phyloP scores from a whole-genome alignment of 2,329 filamentous ascomycete genomes.

The Penicillium sp. region DNA sequence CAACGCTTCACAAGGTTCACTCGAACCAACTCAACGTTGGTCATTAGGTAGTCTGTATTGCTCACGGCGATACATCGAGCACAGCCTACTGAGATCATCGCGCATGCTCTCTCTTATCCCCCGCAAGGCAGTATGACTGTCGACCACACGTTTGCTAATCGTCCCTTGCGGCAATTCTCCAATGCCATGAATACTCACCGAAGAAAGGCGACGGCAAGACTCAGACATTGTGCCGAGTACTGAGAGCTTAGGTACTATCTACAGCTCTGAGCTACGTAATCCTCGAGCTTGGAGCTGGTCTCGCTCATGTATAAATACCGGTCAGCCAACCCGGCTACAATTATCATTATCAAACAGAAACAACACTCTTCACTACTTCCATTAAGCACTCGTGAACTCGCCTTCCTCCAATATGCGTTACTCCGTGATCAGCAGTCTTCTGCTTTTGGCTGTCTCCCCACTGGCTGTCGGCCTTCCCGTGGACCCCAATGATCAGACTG shows the following conservation, averaged over 20 bases:
- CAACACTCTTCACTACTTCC: background rate
- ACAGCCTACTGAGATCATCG: conserved; percentile 15
- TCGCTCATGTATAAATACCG: conserved; percentile 19
- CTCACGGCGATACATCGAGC: conserved; percentile 4
- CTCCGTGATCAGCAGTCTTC: conserved; percentile 19
- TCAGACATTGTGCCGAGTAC: conserved; percentile 11
- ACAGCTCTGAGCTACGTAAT: conserved; percentile 10
- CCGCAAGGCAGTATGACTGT: conserved; percentile 16
- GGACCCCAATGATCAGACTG: conserved; percentile 21
- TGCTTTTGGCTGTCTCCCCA: conserved; percentile 23
- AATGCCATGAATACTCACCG: conserved; percentile 10
- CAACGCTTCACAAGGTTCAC: conserved; percentile 1
- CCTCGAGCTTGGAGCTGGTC: background rate
- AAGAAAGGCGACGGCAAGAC: conserved; percentile 1
- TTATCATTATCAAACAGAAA: conserved; percentile 14
- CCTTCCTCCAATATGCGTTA: conserved; percentile 18
- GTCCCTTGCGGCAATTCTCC: conserved; percentile 18
- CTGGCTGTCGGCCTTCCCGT: conserved; percentile 21
- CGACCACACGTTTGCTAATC: conserved; percentile 16
- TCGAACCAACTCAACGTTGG: conserved; percentile 5
- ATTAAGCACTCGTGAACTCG: background rate
- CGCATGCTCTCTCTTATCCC: conserved; percentile 12
- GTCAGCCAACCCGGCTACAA: background rate
- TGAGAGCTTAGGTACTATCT: background rate
- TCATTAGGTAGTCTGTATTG: conserved; percentile 6